Base-by-base conservation (phyloP, 176 grass and related monocot species). In the Pontederia crassipes region DNA sequence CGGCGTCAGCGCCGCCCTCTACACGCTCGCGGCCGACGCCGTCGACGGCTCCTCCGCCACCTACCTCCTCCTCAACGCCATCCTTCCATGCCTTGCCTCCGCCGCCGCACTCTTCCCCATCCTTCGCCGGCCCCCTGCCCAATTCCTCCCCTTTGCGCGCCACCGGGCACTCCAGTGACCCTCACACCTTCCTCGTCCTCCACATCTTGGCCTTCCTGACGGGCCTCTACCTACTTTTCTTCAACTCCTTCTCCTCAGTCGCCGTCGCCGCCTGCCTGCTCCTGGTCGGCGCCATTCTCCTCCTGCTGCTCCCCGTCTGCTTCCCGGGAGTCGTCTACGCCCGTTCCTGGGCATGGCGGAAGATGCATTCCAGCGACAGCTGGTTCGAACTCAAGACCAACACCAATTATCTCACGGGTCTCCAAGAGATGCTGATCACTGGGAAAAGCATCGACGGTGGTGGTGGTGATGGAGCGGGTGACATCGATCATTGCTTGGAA, bases 1-100 rank as follows among this genome's bases (percentile, higher is more conserved):
- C 7, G 84, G 92, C 15, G 69, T 97, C 3, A 90, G 83, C 12
- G 84, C 92, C 6, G 84, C 92, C 18, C 55, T 97, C n/a, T 90
- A 90, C 81, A 78, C 91, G 51, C 78, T 96, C 46, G 79, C 77
- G 0, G 83, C 72, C 45, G 74, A 85, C 7, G 76, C 83, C 28
- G 13, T 96, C 17, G 78, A 77, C 7, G 49, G 17, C 9, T 70
- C 80, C 62, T 71, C 74, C 10, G 79, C 83, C 35, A 63, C 83
- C 18, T 96, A 96, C 80, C 86, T 90, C 69, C 64, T 96, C 28
- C 86, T 96, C 58, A 96, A 96, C 46, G 91, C 86, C 12, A 40
- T 29, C 8, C 82, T 90, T n/a, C 91, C 91, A 15, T 57, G 90
- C 2, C 73, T 35, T 0, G 69, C 60, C 70, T 90, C 91, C 10